phyloP scores from a whole-genome alignment of 2,329 filamentous ascomycete species.

The Sclerotinia subarctica region DNA sequence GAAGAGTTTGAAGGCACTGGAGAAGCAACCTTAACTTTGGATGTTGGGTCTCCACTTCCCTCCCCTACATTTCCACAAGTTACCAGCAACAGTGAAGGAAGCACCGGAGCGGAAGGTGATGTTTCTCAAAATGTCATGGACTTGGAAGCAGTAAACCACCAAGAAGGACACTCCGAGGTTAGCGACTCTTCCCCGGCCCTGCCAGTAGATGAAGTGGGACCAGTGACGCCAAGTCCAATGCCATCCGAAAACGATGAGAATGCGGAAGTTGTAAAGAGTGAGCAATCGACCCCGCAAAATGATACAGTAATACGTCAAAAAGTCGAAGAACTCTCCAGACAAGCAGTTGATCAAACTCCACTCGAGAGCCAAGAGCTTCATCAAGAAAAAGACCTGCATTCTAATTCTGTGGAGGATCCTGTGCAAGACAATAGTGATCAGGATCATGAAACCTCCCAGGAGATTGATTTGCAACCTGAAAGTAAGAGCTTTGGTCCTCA shows the following conservation, averaged over 20 bases:
- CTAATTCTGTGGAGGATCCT: background rate
- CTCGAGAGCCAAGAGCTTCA: background rate
- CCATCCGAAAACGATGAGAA: background rate
- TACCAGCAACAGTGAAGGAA: no score
- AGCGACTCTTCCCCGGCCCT: background rate
- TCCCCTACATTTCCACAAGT: background rate
- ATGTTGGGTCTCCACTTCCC: slow-evolving; percentile 7
- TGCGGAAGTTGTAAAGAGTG: background rate
- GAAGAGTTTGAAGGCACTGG: slow-evolving; percentile 4
- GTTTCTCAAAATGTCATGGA: background rate
- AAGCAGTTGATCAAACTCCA: background rate
- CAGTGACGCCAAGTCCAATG: background rate
- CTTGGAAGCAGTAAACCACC: background rate
- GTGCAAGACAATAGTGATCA: background rate
- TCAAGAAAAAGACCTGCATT: background rate
- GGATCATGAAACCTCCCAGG: background rate
- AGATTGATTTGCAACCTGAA: background rate
- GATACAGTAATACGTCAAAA: background rate
- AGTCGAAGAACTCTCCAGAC: background rate
- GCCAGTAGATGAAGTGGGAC: background rate
- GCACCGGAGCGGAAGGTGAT: background rate
- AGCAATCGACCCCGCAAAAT: background rate
- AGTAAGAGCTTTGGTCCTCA: background rate
- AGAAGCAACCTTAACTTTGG: slow-evolving; percentile 3
- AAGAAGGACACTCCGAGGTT: background rate